Conservation (phyloP, 2,329 filamentous ascomycete genomes). For the Penicillium sp. region DNA sequence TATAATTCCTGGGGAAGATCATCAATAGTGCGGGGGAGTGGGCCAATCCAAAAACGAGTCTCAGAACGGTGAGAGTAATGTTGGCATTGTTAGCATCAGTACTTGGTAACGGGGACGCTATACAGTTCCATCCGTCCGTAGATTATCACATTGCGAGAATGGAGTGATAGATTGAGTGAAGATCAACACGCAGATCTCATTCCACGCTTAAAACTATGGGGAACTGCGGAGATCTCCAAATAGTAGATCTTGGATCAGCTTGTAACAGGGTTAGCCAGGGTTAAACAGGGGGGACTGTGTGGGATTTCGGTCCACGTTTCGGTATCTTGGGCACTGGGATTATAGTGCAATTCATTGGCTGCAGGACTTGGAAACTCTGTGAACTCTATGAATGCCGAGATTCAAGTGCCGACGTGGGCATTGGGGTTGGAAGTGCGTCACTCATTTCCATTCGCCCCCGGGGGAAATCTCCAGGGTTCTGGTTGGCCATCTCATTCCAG, state of each 20-base stretch:
- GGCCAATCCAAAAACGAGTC: background rate
- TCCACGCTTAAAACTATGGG: background rate
- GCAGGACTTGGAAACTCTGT: background rate
- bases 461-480: background rate
- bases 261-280: no score
- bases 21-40: background rate
- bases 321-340: background rate
- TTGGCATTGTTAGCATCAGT: background rate
- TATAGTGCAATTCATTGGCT: background rate
- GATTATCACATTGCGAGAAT: background rate
- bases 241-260: background rate
- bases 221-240: constrained; percentile 1
- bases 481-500: background rate
- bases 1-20: background rate
- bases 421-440: background rate
- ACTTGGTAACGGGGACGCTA: background rate
- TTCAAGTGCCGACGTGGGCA: background rate
- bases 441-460: background rate
- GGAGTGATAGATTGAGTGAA: background rate
- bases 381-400: background rate
- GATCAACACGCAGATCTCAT: constrained; percentile 1
- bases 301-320: no score
- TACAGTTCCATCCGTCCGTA: constrained; percentile 2
- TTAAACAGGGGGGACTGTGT: no score
- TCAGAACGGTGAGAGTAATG: background rate